Evolutionary conservation across 495 filamentous ascomycete species (phyloP), one percentile per base, ranked within the genome.

Genomic region (Trichoderma gamsii): DNA sequence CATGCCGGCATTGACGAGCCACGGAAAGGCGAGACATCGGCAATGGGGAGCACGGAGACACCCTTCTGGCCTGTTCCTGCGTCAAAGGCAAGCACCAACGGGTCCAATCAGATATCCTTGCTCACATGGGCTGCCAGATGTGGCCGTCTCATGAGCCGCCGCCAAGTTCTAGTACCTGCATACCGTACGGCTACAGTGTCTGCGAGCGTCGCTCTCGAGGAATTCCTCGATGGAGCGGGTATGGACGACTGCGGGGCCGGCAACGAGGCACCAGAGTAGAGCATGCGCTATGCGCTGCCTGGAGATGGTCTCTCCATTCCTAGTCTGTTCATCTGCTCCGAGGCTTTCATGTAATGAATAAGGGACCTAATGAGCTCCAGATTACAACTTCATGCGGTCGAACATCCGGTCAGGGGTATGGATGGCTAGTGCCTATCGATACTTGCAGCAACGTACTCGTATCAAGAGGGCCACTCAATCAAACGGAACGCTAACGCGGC

Each of bases 121-220:
- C 52, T 32, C 8, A 16, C 25, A 29, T 29, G 6, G 44, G 52
- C 52, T 61, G n/a, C 52, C 15, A 61, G 52, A 61, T 29, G 65
- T 25, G 41, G 46, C n/a, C 65, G 65, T 66, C 65, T 66, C 65
- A 46, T 66, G 65, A 66, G 65, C 65, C 65, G 65, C 65, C 65
- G 46, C 18, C 46, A 41, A 66, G 15, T 46, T 12, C 44, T 13
- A 12, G 11, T 5, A 13, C 6, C 27, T 49, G 41, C 46, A 49
- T 29, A 41, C n/a, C 52, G 3, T 66, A 66, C 25, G 4, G 64
- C 2, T 61, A n/a, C 52, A n/a, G 23, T 7, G 23, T 4, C 21
- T 27, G 52, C 44, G 18, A 21, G 6, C 15, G 21, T 61, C 25
- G 52, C 52, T 27, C 52, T 61, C 52, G 27, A n/a, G 52, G 52